Base-by-base conservation (phyloP, 2,329 filamentous ascomycete genomes). In the Calonectria pauciramosa region DNA sequence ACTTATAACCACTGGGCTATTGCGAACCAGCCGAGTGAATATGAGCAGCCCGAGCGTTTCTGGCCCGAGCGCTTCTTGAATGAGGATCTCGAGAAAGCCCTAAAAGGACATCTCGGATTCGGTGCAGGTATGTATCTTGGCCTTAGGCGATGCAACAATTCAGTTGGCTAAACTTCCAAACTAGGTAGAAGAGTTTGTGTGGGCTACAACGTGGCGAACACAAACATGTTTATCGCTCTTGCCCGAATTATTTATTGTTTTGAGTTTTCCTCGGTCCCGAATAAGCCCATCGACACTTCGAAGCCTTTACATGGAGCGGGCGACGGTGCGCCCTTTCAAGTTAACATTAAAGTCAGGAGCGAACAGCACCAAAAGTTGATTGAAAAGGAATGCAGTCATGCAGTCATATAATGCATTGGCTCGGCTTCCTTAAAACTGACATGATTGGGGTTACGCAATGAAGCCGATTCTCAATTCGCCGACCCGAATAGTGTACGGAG, bases 101-200 rank as follows among this genome's bases (percentile, higher is more conserved):
- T 75, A 1, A 75, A 72, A 14, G 73, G 70, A 23, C 72, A 74
- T 26, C 52, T 49, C 28, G 63, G 63, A 10, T 74, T 71, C 51
- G 64, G 68, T 41, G 41, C 72, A 68, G 68, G 72, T 74, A 41
- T 26, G 47, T 36, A 66, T 14, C 28, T 14, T 5, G 8, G 0
- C 41, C 23, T 4, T 10, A 3, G 32, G 1, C 13, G 9, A n/a
- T 23, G 1, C 26, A 14, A 0, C 14, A 44, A n/a, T 14, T 16
- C 34, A 20, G 20, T 5, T 7, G 9, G 10, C 20, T 59, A 18
- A 36, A 3, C 2, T 4, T 16, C 26, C 16, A 8, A 26, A 34
- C 28, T 8, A 70, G 68, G 68, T 10, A 18, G 68, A 36, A 47
- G 68, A 52, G 56, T 70, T 14, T 64, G 56, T 7, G 68, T 64